phyloP scores from a whole-genome alignment of 495 filamentous ascomycete species.

The Tuber borchii region DNA sequence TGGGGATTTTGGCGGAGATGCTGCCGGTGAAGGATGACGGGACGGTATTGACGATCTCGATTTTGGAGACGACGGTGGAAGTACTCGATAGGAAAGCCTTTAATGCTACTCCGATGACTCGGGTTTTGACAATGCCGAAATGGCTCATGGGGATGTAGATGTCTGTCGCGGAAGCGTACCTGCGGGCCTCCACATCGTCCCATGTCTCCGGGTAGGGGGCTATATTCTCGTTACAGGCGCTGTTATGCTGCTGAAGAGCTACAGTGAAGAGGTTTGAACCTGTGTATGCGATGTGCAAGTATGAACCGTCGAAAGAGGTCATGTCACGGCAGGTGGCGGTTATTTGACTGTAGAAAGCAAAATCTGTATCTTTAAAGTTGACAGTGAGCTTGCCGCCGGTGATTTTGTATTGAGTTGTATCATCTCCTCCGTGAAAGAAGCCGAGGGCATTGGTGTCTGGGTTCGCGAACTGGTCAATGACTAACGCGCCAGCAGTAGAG shows the following conservation, averaged over 20 bases:
- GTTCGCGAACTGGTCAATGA: constrained; percentile 62
- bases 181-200: constrained; percentile 63
- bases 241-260: constrained; percentile 67
- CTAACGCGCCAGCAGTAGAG: constrained; percentile 50
- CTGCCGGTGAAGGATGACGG: constrained; percentile 46
- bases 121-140: constrained; percentile 58
- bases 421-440: constrained; percentile 66
- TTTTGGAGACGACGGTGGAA: constrained; percentile 51
- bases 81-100: constrained; percentile 59
- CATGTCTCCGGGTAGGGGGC: constrained; percentile 67
- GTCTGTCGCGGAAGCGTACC: constrained; percentile 56
- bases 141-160: constrained; percentile 71
- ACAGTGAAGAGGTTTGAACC: constrained; percentile 63
- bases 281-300: constrained; percentile 65
- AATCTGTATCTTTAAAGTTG: constrained; percentile 60
- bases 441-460: constrained; percentile 56
- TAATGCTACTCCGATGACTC: constrained; percentile 59
- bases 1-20: constrained; percentile 58
- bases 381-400: constrained; percentile 52
- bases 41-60: constrained; percentile 58
- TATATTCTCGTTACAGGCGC: constrained; percentile 52
- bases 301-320: constrained; percentile 51
- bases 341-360: constrained; percentile 63
- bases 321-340: constrained; percentile 57
- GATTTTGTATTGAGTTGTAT: constrained; percentile 52